Base-by-base conservation (phyloP, 805 yeast genomes). In the Teunomyces tritomae region DNA sequence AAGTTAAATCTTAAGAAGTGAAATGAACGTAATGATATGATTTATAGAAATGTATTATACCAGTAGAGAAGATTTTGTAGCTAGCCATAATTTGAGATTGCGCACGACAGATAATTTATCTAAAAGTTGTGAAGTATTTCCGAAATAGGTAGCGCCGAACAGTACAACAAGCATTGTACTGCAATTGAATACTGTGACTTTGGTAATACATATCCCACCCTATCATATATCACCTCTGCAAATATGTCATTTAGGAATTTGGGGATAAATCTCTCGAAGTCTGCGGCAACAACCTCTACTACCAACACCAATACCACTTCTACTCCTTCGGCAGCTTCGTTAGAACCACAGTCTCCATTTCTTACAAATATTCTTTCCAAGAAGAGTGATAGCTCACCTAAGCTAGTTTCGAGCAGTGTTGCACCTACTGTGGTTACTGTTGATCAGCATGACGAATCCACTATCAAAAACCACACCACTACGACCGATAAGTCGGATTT, bases 281-380 rank as follows among this genome's bases (percentile, higher is more conserved):
- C 77, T 3, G 61, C 68, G 8, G 68, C 77, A 14, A 72, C 77
- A 2, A 71, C 76, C 2, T 70, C 75, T 13, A 71, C 76, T 6
- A 66, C 73, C 17, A 68, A 68, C 41, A 57, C 65, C 32, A 67
- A 57, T 47, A 62, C 70, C 11, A 53, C 61, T 3, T 61, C 49
- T 17, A 46, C 57, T 5, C 51, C 58, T 1, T 52, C 55, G 39
- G 16, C 54, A 8, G 24, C 48, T 10, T n/a, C 50, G 28, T 26
- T 49, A 44, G 28, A 42, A 10, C 49, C 40, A 4, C 56, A 49
- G 37, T 52, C 58, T 8, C 62, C 64, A 8, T 53, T 59, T 29
- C 40, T 57, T 16, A 56, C 53, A 24, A 57, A 48, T 28, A 50
- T 60, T 11, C 49, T 59, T 17, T 16, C 52, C 30, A 49, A 49